phyloP scores from a whole-genome alignment of 257 asterid genomes.

The Nemophila menziesii region DNA sequence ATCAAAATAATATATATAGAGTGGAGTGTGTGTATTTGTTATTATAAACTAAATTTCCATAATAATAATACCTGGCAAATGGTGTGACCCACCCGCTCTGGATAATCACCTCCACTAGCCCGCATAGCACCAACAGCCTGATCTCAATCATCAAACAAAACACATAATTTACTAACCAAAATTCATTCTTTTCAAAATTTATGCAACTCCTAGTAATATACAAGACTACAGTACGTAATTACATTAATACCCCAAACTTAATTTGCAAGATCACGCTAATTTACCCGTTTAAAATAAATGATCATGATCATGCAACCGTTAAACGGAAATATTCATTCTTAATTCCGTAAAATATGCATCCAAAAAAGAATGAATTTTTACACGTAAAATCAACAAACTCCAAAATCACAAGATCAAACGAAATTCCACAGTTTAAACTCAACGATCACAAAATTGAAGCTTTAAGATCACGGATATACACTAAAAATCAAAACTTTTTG shows the following conservation, averaged over 20 bases:
- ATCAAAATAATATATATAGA: neutral
- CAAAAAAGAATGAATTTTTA: neutral
- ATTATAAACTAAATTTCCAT: neutral
- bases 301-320: neutral
- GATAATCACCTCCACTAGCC: slow-evolving; percentile 37
- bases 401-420: slow-evolving; percentile 4
- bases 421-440: neutral
- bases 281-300: neutral
- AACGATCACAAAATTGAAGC: neutral
- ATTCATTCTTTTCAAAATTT: neutral
- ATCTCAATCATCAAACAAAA: slow-evolving; percentile 10
- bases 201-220: neutral
- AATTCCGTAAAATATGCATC: neutral
- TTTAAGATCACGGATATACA: slow-evolving; percentile 4
- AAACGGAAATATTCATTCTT: neutral
- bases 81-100: slow-evolving; percentile 58
- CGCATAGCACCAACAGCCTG: slow-evolving; percentile 40
- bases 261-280: neutral
- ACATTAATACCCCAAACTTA: slow-evolving; percentile 5
- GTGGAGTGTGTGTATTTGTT: no score
- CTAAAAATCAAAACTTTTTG: neutral
- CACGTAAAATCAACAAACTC: neutral
- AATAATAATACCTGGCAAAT: slow-evolving; percentile 48
- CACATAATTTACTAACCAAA: neutral
- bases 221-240: neutral